These are phyloP conservation scores for Mollisiaceae sp. DNA, from an alignment of 2,329 filamentous ascomycete species.

Conservation along the genomic window DNA sequence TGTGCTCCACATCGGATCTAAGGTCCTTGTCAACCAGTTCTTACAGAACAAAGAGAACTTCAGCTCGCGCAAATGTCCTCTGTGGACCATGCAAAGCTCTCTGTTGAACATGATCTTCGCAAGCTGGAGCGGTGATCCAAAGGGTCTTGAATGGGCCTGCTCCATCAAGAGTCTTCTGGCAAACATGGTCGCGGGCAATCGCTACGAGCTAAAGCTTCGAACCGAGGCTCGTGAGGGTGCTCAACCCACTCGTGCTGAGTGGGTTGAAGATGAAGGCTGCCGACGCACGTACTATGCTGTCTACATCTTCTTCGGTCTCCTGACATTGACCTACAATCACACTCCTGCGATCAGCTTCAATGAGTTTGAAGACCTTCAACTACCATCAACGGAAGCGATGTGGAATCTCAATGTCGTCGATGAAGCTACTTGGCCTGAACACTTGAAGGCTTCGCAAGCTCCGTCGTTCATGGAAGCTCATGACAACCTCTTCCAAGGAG, in stretches of 20 bases:
- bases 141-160: constrained; percentile 97
- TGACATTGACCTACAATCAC: constrained; percentile 97
- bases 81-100: constrained; percentile 98
- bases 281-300: constrained; percentile 97
- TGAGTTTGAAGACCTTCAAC: constrained; percentile 90
- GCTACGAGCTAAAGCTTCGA: constrained; percentile 93
- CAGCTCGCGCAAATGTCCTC: constrained; percentile 93
- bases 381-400: constrained; percentile 90
- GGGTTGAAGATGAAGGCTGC: constrained; percentile 97
- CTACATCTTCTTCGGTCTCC: constrained; percentile 96
- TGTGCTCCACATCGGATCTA: constrained; percentile 95
- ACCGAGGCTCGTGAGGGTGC: constrained; percentile 82
- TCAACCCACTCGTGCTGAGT: constrained; percentile 81
- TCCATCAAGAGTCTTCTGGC: constrained; percentile 98
- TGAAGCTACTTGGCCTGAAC: constrained; percentile 83
- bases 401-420: constrained; percentile 87
- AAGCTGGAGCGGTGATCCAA: constrained; percentile 98
- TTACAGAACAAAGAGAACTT: constrained; percentile 98
- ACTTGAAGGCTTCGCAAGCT: constrained; percentile 70
- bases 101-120: constrained; percentile 98
- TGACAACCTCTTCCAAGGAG: constrained; percentile 93
- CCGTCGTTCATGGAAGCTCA: constrained; percentile 94
- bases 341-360: constrained; percentile 98
- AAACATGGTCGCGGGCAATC: constrained; percentile 98
- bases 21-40: constrained; percentile 96